Conservation (phyloP, 257 asterid genomes). For the Eustoma russellianum region DNA sequence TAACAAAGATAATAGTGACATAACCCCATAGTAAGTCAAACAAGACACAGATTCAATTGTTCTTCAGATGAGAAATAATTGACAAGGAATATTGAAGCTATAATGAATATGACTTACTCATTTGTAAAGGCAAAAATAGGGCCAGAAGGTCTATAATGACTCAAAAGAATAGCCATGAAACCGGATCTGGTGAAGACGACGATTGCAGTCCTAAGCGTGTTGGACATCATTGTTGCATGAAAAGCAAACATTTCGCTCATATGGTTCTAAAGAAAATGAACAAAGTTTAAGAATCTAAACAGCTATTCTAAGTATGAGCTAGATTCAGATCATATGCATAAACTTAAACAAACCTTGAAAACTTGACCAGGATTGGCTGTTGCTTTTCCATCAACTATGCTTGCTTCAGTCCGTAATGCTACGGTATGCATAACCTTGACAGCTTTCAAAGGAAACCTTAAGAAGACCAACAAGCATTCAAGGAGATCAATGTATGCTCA, state of each 20-base stretch:
- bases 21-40: too few relatives aligned
- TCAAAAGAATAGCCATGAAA: slow-evolving; percentile 86
- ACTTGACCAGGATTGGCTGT: slow-evolving; percentile 79
- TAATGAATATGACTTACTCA: slow-evolving; percentile 49
- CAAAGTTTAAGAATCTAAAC: slow-evolving; percentile 1
- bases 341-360: slow-evolving; percentile 56
- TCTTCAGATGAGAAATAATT: too few relatives aligned
- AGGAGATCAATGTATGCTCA: not conserved
- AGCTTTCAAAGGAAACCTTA: slow-evolving; percentile 84
- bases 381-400: slow-evolving; percentile 55
- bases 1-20: too few relatives aligned
- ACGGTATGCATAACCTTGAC: slow-evolving; percentile 97
- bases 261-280: slow-evolving; percentile 60
- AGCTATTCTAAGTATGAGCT: not conserved
- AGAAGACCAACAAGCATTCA: slow-evolving; percentile 8
- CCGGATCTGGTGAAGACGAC: slow-evolving; percentile 95
- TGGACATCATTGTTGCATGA: slow-evolving; percentile 97
- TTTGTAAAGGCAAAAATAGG: slow-evolving; percentile 94
- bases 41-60: too few relatives aligned
- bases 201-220: slow-evolving; percentile 84
- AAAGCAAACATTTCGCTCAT: slow-evolving; percentile 98
- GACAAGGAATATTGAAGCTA: not conserved
- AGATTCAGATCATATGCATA: not conserved
- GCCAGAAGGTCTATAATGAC: slow-evolving; percentile 96
- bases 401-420: slow-evolving; percentile 84